Evolutionary conservation across 371 early-diverging fungal species (phyloP).

Genomic region (Apophysomyces ossiformis): DNA sequence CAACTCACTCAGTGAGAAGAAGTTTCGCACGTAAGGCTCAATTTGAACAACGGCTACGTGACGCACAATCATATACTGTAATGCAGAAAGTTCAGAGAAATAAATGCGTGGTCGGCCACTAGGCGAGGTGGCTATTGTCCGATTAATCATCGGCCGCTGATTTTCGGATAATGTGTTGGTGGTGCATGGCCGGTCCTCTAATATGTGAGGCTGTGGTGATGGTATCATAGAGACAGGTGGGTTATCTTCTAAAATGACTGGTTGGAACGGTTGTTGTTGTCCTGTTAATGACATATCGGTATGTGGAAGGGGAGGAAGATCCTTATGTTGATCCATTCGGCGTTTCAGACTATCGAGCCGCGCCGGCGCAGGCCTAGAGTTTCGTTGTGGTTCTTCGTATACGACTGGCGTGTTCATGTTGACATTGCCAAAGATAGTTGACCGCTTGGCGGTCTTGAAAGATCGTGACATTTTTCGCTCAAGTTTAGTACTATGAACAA

Average conservation of each 20-base stretch:
- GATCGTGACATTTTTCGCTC: constrained; percentile 68
- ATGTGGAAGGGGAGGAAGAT: constrained; percentile 29
- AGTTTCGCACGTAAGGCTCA: constrained; percentile 70
- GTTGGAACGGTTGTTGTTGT: not conserved
- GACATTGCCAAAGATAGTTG: constrained; percentile 49
- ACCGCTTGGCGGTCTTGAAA: constrained; percentile 59
- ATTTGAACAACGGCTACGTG: constrained; percentile 85
- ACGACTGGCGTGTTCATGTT: constrained; percentile 20
- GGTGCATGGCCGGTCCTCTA: not conserved
- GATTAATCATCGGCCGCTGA: not conserved
- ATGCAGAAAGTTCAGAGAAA: constrained; percentile 82
- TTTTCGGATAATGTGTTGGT: not conserved
- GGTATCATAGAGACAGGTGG: not conserved
- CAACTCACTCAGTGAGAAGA: constrained; percentile 69
- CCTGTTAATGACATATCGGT: not conserved
- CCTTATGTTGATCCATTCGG: constrained; percentile 35
- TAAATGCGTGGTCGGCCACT: constrained; percentile 45
- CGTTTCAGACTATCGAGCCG: constrained; percentile 41
- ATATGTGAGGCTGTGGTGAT: not conserved
- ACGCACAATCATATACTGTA: constrained; percentile 85
- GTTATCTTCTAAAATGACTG: constrained; percentile 10
- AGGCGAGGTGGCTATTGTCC: constrained; percentile 16
- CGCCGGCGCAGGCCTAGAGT: constrained; percentile 24
- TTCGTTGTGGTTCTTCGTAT: constrained; percentile 11
- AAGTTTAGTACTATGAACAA: constrained; percentile 56